Percentiles rank a stretch among this genome's conserved stretches.
Evolutionary conservation across 352 stramenopile genomes (phyloP).

Genomic region (Detonula confervacea): DNA sequence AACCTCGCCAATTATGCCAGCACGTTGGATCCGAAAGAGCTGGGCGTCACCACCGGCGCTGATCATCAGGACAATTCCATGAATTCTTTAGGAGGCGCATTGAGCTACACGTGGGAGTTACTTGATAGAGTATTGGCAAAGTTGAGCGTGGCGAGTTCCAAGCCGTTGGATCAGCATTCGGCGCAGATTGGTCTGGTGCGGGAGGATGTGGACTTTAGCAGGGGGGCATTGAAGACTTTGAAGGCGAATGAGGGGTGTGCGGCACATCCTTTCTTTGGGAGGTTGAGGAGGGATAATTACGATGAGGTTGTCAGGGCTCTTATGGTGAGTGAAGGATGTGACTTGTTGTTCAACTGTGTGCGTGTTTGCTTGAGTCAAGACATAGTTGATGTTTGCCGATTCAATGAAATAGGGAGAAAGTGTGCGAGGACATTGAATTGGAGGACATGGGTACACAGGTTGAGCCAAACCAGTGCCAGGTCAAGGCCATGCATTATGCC

Average conservation of each 20-base stretch:
- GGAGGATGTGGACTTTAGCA: slow-evolving; percentile 59
- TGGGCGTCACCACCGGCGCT: slow-evolving; percentile 17
- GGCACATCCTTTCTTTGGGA: slow-evolving; percentile 86
- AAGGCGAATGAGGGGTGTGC: slow-evolving; percentile 60
- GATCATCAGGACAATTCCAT: slow-evolving; percentile 3
- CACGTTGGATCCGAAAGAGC: slow-evolving; percentile 65
- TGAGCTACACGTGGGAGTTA: slow-evolving; percentile 82
- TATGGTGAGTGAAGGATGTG: slow-evolving; percentile 51
- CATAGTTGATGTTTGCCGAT: slow-evolving; percentile 31
- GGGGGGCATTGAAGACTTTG: slow-evolving; percentile 73
- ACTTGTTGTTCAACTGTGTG: too few species aligned
- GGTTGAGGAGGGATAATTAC: slow-evolving; percentile 87
- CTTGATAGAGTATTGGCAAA: slow-evolving; percentile 80
- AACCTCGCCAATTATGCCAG: slow-evolving; percentile 85
- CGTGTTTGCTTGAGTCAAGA: too few species aligned
- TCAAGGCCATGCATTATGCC: too few species aligned
- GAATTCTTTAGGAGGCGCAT: slow-evolving; percentile 54
- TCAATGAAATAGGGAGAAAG: too few species aligned
- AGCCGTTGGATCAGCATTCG: slow-evolving; percentile 81
- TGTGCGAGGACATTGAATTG: too few species aligned
- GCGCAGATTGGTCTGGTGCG: slow-evolving; percentile 35
- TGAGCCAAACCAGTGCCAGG: too few species aligned
- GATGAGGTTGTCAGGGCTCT: slow-evolving; percentile 86
- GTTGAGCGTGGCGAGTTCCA: slow-evolving; percentile 78
- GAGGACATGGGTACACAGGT: too few species aligned